Base-by-base conservation (phyloP, 768 basidiomycete genomes). In the Paxillus rubicundulus region DNA sequence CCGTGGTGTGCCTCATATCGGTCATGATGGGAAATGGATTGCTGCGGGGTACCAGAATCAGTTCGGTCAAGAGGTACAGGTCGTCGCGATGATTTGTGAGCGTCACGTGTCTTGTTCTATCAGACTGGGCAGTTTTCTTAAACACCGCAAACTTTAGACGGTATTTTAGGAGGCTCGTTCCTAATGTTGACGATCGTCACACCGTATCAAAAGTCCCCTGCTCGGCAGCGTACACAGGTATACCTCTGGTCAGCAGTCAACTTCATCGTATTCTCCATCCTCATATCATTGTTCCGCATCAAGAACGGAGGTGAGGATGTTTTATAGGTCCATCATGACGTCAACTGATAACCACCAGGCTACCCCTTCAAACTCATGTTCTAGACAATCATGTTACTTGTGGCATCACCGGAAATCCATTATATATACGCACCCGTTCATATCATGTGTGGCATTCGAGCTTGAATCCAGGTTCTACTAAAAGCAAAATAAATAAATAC, bases 51-150 rank as follows among this genome's bases (percentile, higher is more conserved):
- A 85, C 72, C 86, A 87, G 66, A 92, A 85, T 61, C 94, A 97
- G 70, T 89, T 80, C 64, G 96, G 95, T 7, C 87, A 95, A 68
- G 97, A 99, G 74, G 89, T 88, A 16, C 88, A 92, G 59, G 88
- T 97, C 43, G 77, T 98, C 17, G 80, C 87, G 3, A 78, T 82
- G 56, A 81, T 95, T 24, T 98, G 97, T 98, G 63, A 59, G 93
- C 82, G 33, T 57, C 16, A 16, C 28, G 4, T 34, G 27, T 43
- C 45, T 49, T 12, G 28, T 52, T 40, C 20, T 56, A 18, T 9
- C 14, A 16, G 40, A 2, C n/a, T 30, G 7, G 21, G 3, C n/a
- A n/a, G n/a, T n/a, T n/a, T 44, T 39, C n/a, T 34, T 64, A 30
- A 45, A 55, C 24, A 51, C 54, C 32, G 12, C 41, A 12, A 43